phyloP scores from a whole-genome alignment of 2,329 filamentous ascomycete genomes.

The Emergomyces pasteurianus region DNA sequence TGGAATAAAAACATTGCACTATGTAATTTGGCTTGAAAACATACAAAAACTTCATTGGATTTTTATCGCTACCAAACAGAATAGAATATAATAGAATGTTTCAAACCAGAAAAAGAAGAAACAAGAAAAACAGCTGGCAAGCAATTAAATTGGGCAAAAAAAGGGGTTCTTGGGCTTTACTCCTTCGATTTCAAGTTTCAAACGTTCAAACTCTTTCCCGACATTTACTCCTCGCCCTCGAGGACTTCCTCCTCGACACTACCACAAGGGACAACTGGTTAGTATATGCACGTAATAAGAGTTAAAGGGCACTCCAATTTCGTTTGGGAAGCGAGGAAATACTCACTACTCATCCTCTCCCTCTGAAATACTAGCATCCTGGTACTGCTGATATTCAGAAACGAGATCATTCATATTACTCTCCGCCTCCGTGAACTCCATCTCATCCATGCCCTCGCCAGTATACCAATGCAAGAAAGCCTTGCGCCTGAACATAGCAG shows the following conservation, averaged over 20 bases:
- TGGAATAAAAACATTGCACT: not conserved
- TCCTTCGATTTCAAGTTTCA: not conserved
- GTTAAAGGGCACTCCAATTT: not conserved
- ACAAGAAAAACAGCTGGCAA: not conserved
- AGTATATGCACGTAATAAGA: constrained; percentile 7
- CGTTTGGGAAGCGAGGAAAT: not conserved
- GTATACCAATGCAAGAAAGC: constrained; percentile 99
- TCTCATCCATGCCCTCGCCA: constrained; percentile 99
- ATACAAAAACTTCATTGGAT: not conserved
- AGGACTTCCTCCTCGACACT: constrained; percentile 64
- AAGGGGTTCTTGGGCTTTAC: not conserved
- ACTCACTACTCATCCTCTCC: constrained; percentile 80
- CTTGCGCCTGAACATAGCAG: constrained; percentile 99
- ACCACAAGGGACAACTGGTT: constrained; percentile 7
- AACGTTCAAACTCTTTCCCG: not conserved
- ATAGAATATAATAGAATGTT: not conserved
- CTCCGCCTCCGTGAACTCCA: constrained; percentile 99
- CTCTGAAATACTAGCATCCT: constrained; percentile 95
- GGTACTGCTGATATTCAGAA: constrained; percentile 99
- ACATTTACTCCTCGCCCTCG: constrained; percentile 57
- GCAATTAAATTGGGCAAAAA: not conserved
- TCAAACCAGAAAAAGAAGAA: not conserved
- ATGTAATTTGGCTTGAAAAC: not conserved
- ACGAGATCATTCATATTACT: constrained; percentile 99
- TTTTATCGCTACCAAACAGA: not conserved